Evolutionary conservation across 352 stramenopile genomes (phyloP), one percentile per base, ranked within the genome.

Genomic region (Phytopythium kandeliae): DNA sequence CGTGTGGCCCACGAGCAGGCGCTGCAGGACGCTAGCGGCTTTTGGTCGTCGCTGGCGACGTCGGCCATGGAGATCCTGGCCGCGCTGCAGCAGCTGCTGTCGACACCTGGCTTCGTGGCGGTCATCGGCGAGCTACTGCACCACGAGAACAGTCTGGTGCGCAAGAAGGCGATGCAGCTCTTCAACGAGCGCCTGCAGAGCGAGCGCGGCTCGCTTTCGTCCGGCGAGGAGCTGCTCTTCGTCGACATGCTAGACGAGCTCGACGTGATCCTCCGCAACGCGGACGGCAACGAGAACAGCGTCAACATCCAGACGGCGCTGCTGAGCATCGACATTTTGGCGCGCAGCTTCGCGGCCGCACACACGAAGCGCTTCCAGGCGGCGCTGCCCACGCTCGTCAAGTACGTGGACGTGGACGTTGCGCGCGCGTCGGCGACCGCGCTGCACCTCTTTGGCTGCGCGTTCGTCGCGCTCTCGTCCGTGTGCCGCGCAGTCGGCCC

Each of bases 241-340:
- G 74, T 96, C 15, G 85, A 96, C 44, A 93, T 96, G 84, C 54
- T 96, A 17, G 81, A 89, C 33, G 81, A 92, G 52, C 65, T 96
- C 19, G 67, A 91, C 34, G 48, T 50, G 10, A 85, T 92, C 17
- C 54, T 96, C n/a, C 58, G 63, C 30, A 87, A 93, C 45, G 45
- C 51, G 3, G 70, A 90, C n/a, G 54, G 46, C 28, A 59, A 36
- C 10, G 78, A 92, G 51, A 86, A 77, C 69, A 86, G 64, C 31
- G 69, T 86, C 7, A 92, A 91, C 51, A 74, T 91, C 34, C 85
- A 94, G 66, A 94, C 80, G 2, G 85, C 85, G 24, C 55, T 93
- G 48, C 58, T 95, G 5, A 92, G 78, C 31, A 78, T 95, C 9
- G 80, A 94, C 46, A 91, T 95, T 37, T 49, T 95, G 35, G 77